Conservation (phyloP, 73 alveolate genomes). For the Paramecium sonneborni region DNA sequence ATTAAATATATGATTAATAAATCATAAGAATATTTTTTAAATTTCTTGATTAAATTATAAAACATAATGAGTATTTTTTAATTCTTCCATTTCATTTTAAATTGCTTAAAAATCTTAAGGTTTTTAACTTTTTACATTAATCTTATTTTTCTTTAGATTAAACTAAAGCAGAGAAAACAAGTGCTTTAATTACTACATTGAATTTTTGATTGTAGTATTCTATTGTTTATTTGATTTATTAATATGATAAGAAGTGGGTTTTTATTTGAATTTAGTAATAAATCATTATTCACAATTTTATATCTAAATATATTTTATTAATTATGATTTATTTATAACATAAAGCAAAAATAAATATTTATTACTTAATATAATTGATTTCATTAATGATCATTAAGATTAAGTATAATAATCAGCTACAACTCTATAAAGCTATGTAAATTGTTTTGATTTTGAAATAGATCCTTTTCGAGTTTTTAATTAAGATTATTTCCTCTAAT, state of each 20-base stretch:
- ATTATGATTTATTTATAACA: background rate
- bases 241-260: background rate
- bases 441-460: background rate
- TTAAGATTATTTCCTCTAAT: background rate
- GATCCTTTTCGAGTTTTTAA: background rate
- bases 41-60: conserved; percentile 38
- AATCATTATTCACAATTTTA: background rate
- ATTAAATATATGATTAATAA: background rate
- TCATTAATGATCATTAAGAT: background rate
- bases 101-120: conserved; percentile 45
- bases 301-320: background rate
- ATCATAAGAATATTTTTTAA: conserved; percentile 44
- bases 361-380: no score
- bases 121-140: background rate
- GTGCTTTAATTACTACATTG: background rate
- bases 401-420: background rate
- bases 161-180: no score
- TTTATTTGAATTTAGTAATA: background rate
- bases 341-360: no score
- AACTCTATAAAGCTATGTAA: background rate
- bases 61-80: conserved; percentile 8
- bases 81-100: conserved; percentile 49
- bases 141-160: no score
- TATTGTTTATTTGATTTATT: background rate
- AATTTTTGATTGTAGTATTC: background rate